Percentiles rank a stretch among this genome's conserved stretches.
Evolutionary conservation across 352 stramenopile species (phyloP).

Genomic region (Pythium periplocum): DNA sequence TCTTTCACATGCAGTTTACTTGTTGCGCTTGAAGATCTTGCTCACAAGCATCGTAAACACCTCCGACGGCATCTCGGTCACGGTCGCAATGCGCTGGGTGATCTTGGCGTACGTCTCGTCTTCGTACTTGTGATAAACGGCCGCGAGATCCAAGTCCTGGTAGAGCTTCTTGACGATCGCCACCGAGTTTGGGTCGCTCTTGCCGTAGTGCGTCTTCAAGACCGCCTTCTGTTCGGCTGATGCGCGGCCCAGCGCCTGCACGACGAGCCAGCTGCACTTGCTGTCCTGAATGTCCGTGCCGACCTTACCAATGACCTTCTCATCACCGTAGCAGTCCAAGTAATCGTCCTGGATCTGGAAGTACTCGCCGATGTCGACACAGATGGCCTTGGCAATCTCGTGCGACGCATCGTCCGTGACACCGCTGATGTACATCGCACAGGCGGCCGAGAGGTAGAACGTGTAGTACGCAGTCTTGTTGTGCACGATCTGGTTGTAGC

Average conservation of each 20-base stretch:
- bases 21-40: constrained; percentile 97
- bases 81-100: constrained; percentile 67
- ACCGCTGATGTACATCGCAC: constrained; percentile 87
- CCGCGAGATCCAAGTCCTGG: constrained; percentile 85
- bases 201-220: constrained; percentile 92
- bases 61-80: constrained; percentile 84
- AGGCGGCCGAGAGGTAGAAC: constrained; percentile 96
- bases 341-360: constrained; percentile 99
- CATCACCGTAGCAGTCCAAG: constrained; percentile 96
- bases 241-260: constrained; percentile 87
- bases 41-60: constrained; percentile 92
- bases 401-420: constrained; percentile 77
- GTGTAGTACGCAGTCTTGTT: constrained; percentile 99
- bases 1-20: constrained; percentile 36
- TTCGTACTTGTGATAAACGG: constrained; percentile 92
- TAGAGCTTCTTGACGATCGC: constrained; percentile 94
- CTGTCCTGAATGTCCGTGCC: constrained; percentile 99
- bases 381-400: constrained; percentile 90
- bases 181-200: constrained; percentile 70
- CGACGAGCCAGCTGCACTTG: constrained; percentile 99
- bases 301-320: constrained; percentile 90
- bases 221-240: constrained; percentile 66
- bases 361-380: constrained; percentile 96
- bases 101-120: constrained; percentile 87
- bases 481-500: constrained; percentile 92